Percentiles rank a stretch among this genome's conserved stretches.
Evolutionary conservation across 305 asterid species (phyloP).

Genomic region (Fraxinus dipetala): DNA sequence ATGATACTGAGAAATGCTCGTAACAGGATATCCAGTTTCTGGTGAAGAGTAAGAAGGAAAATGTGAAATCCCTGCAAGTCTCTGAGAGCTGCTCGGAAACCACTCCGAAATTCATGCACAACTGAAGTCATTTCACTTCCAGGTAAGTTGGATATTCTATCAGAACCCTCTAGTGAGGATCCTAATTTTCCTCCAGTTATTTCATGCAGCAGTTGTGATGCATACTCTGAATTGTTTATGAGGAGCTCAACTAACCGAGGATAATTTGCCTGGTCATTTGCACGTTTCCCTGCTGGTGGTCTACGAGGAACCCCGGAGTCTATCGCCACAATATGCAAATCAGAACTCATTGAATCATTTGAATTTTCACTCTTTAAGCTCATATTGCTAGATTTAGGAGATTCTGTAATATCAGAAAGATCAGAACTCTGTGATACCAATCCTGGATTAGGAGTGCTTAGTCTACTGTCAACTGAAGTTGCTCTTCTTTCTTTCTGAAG

Average conservation of each 20-base stretch:
- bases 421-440: conserved; percentile 68
- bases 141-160: conserved; percentile 28
- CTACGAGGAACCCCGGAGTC: conserved; percentile 97
- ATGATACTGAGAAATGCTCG: conserved; percentile 62
- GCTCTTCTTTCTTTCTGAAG: conserved; percentile 95
- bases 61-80: conserved; percentile 97
- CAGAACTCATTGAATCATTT: conserved; percentile 39
- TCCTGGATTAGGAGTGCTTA: conserved; percentile 50
- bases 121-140: conserved; percentile 52
- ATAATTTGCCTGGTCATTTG: conserved; percentile 80
- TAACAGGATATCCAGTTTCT: conserved; percentile 72
- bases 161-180: conserved; percentile 43
- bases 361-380: conserved; percentile 53
- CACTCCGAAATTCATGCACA: conserved; percentile 70
- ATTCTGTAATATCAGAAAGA: conserved; percentile 65
- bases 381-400: conserved; percentile 64
- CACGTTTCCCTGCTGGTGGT: conserved; percentile 97
- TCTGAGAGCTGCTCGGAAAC: conserved; percentile 85
- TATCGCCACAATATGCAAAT: conserved; percentile 78
- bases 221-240: conserved; percentile 75
- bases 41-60: conserved; percentile 89
- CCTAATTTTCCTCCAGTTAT: conserved; percentile 82
- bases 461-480: conserved; percentile 64
- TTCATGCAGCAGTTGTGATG: conserved; percentile 68
- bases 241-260: conserved; percentile 94